phyloP scores from a whole-genome alignment of 352 stramenopile species.

The Thraustotheca clavata region DNA sequence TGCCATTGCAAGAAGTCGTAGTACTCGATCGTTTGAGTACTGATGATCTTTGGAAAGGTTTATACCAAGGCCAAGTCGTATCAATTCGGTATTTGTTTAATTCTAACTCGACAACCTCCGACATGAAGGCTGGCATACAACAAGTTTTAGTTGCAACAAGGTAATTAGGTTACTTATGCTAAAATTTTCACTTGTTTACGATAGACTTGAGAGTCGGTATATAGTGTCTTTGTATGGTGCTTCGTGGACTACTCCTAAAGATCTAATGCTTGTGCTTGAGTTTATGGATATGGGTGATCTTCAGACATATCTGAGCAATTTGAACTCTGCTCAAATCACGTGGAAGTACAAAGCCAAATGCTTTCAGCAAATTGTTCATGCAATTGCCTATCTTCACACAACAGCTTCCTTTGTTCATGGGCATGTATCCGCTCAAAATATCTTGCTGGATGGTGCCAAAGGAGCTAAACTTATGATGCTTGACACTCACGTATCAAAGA shows the following conservation, averaged over 20 bases:
- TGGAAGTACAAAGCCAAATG: background rate
- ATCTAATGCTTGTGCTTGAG: background rate
- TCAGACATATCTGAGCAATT: background rate
- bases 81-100: conserved; percentile 1
- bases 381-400: background rate
- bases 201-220: background rate
- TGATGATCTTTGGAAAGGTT: background rate
- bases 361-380: background rate
- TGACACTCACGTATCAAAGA: no score
- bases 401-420: background rate
- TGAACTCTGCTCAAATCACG: background rate
- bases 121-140: background rate
- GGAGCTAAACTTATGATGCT: conserved; percentile 6
- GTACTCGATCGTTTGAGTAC: background rate
- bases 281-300: conserved; percentile 1
- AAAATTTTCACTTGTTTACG: background rate
- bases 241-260: conserved; percentile 1
- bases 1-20: background rate
- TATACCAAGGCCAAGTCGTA: background rate
- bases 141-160: background rate
- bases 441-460: background rate
- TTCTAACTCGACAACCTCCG: background rate
- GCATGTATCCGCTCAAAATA: background rate
- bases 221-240: background rate
- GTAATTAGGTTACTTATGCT: background rate